These are phyloP conservation scores for Alternaria rosae DNA, from an alignment of 2,329 filamentous ascomycete genomes.

Conservation along the genomic window DNA sequence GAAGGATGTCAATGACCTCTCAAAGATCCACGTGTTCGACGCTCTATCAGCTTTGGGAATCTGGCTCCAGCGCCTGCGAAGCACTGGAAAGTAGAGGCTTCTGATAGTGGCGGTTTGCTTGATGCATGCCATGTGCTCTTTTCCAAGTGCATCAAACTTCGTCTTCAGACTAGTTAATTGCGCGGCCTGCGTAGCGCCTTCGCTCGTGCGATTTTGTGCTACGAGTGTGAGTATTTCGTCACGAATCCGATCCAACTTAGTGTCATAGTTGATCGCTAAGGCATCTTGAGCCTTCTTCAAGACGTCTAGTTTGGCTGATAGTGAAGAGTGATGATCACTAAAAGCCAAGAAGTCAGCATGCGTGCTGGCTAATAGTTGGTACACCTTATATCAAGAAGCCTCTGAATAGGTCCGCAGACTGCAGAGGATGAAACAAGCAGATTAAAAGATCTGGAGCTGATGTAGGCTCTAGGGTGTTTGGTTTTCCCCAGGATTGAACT, in stretches of 20 bases:
- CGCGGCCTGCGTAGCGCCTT: background rate
- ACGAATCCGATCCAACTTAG: background rate
- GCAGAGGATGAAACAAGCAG: background rate
- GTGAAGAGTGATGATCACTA: background rate
- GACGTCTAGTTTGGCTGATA: background rate
- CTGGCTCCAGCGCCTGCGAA: constrained; percentile 3
- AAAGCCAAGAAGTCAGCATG: background rate
- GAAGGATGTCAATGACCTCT: constrained; percentile 10
- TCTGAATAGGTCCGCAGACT: background rate
- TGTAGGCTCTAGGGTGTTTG: no score
- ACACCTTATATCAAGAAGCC: no score
- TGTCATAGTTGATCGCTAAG: background rate
- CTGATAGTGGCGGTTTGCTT: background rate
- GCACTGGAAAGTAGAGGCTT: constrained; percentile 5
- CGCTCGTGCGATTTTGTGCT: background rate
- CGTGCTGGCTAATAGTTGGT: no score
- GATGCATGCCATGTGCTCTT: constrained; percentile 4
- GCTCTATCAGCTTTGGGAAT: background rate
- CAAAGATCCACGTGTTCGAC: constrained; percentile 21
- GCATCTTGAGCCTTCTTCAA: background rate
- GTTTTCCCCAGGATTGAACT: no score
- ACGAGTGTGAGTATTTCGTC: background rate
- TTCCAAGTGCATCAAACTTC: constrained; percentile 13
- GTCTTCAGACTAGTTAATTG: constrained; percentile 11
- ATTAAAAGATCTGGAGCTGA: no score